Evolutionary conservation across 192 early-diverging fungal genomes (phyloP), one percentile per base, ranked within the genome.

Genomic region (Coemansia sp.): DNA sequence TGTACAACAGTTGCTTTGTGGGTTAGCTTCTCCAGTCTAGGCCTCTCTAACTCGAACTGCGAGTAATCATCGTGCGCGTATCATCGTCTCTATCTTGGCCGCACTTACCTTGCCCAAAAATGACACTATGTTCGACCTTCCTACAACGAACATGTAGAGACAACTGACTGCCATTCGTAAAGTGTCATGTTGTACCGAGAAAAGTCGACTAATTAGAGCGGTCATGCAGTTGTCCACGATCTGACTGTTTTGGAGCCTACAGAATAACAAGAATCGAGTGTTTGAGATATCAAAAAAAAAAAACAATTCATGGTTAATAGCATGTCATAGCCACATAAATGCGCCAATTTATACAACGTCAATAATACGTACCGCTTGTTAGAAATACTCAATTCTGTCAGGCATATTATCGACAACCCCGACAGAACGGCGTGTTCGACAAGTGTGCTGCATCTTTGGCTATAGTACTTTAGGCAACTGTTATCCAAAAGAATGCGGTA

Each of bases 151-250:
- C 1, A 64, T n/a, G 14, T 16, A 39, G 3, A 82, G 8, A 46
- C 60, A 62, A 42, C 65, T 76, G 19, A 69, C 64, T 10, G 72
- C 68, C 26, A 71, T 62, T 11, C 72, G 62, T 6, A 76, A 46
- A n/a, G 68, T 70, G 13, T 67, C 67, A 6, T 62, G 32, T 28
- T 66, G 35, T 3, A 17, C 10, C 6, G 79, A 74, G 67, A 82
- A 82, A 9, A 82, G 66, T 4, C 75, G 74, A 21, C 74, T 76
- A 6, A 47, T 2, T 2, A 76, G 7, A 6, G 70, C 64, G 30
- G 40, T 39, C 35, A 74, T 38, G 40, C 79, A 74, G 59, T 82
- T 82, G 55, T 60, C 35, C 42, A 82, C 68, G 3, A 82, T 35
- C 21, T 58, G 50, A 3, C 21, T 33, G 68, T 82, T 82, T 32